These are phyloP conservation scores for Chlamydomonas incerta DNA, from an alignment of 139 green algal species.

Conservation along the genomic window DNA sequence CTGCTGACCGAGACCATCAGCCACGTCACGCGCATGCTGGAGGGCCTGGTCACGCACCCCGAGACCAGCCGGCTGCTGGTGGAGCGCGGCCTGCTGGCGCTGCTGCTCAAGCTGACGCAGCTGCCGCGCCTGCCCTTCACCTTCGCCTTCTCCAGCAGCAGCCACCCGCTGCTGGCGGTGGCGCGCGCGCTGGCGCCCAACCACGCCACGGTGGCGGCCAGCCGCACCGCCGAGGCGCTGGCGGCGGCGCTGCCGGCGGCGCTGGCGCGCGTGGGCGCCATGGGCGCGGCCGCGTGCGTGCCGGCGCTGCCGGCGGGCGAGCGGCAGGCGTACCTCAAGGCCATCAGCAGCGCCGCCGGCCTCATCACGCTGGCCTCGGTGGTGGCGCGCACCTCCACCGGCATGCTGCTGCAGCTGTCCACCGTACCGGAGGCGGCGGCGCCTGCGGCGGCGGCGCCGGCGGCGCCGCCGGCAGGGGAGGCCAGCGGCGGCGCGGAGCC, in stretches of 20 bases:
- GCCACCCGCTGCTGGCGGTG: slow-evolving; percentile 83
- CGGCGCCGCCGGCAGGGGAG: not conserved
- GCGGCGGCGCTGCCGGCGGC: slow-evolving; percentile 6
- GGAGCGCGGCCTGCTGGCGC: slow-evolving; percentile 78
- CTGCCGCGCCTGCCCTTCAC: slow-evolving; percentile 79
- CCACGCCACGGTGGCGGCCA: slow-evolving; percentile 48
- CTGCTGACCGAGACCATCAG: slow-evolving; percentile 82
- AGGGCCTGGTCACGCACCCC: slow-evolving; percentile 81
- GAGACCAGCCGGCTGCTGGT: slow-evolving; percentile 80
- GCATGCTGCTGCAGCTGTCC: slow-evolving; percentile 67
- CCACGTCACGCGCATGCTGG: slow-evolving; percentile 84
- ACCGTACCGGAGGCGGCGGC: not conserved
- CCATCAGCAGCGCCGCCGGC: slow-evolving; percentile 64
- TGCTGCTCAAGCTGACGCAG: slow-evolving; percentile 83
- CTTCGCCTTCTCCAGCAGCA: slow-evolving; percentile 82
- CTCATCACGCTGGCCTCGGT: slow-evolving; percentile 72
- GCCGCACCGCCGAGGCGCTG: slow-evolving; percentile 53
- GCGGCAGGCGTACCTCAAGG: slow-evolving; percentile 63
- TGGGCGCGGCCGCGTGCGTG: slow-evolving; percentile 35
- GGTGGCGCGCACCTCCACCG: slow-evolving; percentile 68
- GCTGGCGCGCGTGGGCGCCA: not conserved
- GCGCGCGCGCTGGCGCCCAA: slow-evolving; percentile 76
- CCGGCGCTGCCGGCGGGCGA: slow-evolving; percentile 23
- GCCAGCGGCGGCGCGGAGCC: not conserved
- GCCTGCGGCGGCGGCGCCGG: not conserved